phyloP scores from a whole-genome alignment of 164 flowering plant species.

The Nelumbo lutea region DNA sequence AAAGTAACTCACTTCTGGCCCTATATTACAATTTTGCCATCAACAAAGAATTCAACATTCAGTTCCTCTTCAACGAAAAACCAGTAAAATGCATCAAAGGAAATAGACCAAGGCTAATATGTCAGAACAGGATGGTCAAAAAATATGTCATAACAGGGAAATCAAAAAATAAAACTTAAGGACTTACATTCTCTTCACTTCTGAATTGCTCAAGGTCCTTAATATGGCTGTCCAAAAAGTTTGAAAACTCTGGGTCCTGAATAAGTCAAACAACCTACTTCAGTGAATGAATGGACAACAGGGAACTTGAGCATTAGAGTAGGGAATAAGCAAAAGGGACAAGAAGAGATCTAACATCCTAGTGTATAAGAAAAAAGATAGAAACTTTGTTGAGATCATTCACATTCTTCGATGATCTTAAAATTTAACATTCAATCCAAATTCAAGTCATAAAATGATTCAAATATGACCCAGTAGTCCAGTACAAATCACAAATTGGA shows the following conservation, averaged over 20 bases:
- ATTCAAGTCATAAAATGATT: too few relatives aligned
- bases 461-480: too few relatives aligned
- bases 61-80: too few relatives aligned
- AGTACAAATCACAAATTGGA: too few relatives aligned
- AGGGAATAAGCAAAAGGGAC: neutral
- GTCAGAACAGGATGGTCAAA: neutral
- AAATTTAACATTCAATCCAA: too few relatives aligned
- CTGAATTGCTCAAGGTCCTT: conserved; percentile 22
- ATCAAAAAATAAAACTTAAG: neutral
- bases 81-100: neutral
- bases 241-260: conserved; percentile 65
- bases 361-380: too few relatives aligned
- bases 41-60: too few relatives aligned
- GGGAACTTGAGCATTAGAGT: neutral
- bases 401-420: too few relatives aligned
- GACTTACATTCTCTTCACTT: conserved; percentile 43
- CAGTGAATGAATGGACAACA: neutral
- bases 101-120: neutral
- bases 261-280: conserved; percentile 7
- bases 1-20: too few relatives aligned
- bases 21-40: too few relatives aligned
- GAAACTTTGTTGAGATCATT: too few relatives aligned
- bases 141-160: neutral
- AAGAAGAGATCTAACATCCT: too few relatives aligned
- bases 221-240: conserved; percentile 47